phyloP scores from a whole-genome alignment of 129 eudicot genomes.

The Rutidosis leptorrhynchoides region DNA sequence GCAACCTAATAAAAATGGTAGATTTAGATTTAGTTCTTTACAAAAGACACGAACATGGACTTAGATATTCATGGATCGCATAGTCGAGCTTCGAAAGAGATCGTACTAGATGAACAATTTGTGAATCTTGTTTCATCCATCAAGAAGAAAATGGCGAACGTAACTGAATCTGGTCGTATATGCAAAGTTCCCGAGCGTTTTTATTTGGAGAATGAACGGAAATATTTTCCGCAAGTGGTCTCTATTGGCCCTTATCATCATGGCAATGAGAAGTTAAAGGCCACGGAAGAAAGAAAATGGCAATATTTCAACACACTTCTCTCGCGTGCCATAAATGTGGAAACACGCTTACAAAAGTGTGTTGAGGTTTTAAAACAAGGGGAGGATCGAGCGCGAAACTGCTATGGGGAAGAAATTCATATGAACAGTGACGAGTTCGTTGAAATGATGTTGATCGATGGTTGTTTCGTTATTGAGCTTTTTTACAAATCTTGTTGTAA shows the following conservation, averaged over 20 bases:
- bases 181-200: slow-evolving; percentile 41
- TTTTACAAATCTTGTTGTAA: slow-evolving; percentile 39
- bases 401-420: slow-evolving; percentile 37
- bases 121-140: slow-evolving; percentile 37
- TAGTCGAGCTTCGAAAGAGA: slow-evolving; percentile 23
- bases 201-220: slow-evolving; percentile 27
- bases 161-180: slow-evolving; percentile 34
- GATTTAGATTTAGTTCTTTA: neutral
- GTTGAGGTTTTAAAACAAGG: slow-evolving; percentile 31
- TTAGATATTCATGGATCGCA: slow-evolving; percentile 24
- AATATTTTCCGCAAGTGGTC: slow-evolving; percentile 46
- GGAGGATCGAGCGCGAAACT: slow-evolving; percentile 57
- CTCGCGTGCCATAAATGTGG: slow-evolving; percentile 35
- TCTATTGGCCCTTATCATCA: slow-evolving; percentile 76
- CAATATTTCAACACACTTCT: slow-evolving; percentile 50
- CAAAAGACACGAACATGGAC: slow-evolving; percentile 18
- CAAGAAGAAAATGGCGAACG: slow-evolving; percentile 38
- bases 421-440: slow-evolving; percentile 46
- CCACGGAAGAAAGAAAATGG: slow-evolving; percentile 54
- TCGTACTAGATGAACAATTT: slow-evolving; percentile 28
- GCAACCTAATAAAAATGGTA: slow-evolving; percentile 9
- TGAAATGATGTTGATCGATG: slow-evolving; percentile 60
- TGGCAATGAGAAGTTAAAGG: slow-evolving; percentile 25
- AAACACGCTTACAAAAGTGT: slow-evolving; percentile 38
- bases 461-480: slow-evolving; percentile 68